Base-by-base conservation (phyloP, 2,329 filamentous ascomycete genomes). In the Thielaviopsis populi region DNA sequence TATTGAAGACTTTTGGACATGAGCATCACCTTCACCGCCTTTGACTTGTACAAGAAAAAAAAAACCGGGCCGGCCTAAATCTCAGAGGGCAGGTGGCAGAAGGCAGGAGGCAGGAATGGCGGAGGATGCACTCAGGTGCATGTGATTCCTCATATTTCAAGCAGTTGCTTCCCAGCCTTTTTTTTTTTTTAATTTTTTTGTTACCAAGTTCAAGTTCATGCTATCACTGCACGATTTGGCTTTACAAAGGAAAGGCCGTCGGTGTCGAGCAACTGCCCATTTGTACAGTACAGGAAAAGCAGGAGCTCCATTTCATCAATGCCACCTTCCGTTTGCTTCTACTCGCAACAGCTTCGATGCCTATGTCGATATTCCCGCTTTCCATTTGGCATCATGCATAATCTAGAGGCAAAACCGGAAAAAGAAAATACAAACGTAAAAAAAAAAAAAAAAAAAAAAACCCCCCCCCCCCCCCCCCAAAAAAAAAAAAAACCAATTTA, bases 41-140 rank as follows among this genome's bases (percentile, higher is more conserved):
- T 56, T 30, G 53, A 8, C 6, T 37, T 8, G 7, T 37, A 37
- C 27, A 17, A 19, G 24, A 53, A 53, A 54, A 56, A 11, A 17
- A 56, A 37, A 17, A 22, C 53, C 13, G 27, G 8, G 33, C 33
- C 33, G 33, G 33, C 33, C 33, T 8, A 37, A 37, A 37, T 8
- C 33, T 37, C 33, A 37, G 33, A 56, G 53, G 46, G 46, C 22
- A 50, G 24, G 30, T 27, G 46, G 46, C 22, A 50, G 24, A 19
- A 54, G 48, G 17, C 30, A 58, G 24, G 13, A 61, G 41, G 24
- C 27, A 61, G 59, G 59, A 61, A 61, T 61, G 41, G 42, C 59
- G 59, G 59, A 48, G 59, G 40, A 61, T 61, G 59, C 59, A 48
- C 6, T 13, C 41, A 40, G n/a, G 48, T 61, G 59, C 59, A 61